These are phyloP conservation scores for Globisporangium abappressorium DNA, from an alignment of 352 stramenopile species.

Conservation along the genomic window DNA sequence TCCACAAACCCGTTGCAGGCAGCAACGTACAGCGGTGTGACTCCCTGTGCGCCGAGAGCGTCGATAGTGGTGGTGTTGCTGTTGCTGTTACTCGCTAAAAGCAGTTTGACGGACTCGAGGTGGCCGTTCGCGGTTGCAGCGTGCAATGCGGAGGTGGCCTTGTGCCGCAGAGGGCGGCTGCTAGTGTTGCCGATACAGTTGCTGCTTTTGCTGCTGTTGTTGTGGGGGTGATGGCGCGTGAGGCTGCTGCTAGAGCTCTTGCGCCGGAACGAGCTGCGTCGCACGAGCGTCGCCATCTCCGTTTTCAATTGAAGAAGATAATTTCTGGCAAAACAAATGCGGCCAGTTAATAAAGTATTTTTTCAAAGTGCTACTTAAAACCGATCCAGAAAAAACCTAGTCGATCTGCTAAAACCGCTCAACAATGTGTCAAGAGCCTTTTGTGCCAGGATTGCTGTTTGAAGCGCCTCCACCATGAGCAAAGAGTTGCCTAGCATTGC, in stretches of 20 bases:
- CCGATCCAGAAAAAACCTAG: too few species aligned
- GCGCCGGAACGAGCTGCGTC: slow-evolving; percentile 33
- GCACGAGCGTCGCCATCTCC: neutral
- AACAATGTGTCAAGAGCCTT: too few species aligned
- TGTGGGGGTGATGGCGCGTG: neutral
- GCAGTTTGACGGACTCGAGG: slow-evolving; percentile 11
- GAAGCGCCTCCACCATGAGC: too few species aligned
- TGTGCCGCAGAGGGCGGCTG: neutral
- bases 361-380: too few species aligned
- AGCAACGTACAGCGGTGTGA: slow-evolving; percentile 11
- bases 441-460: too few species aligned
- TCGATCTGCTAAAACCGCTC: too few species aligned
- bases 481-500: too few species aligned
- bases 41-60: neutral
- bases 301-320: neutral
- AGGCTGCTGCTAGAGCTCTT: slow-evolving; percentile 4
- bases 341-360: too few species aligned
- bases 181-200: neutral
- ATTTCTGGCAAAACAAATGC: too few species aligned
- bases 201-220: neutral
- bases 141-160: neutral
- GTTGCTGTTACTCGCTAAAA: neutral
- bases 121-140: slow-evolving; percentile 10
- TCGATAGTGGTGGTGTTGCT: neutral
- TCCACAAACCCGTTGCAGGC: slow-evolving; percentile 2